These are phyloP conservation scores for Phyllosticta citriasiana DNA, from an alignment of 2,329 filamentous ascomycete genomes.

Conservation along the genomic window DNA sequence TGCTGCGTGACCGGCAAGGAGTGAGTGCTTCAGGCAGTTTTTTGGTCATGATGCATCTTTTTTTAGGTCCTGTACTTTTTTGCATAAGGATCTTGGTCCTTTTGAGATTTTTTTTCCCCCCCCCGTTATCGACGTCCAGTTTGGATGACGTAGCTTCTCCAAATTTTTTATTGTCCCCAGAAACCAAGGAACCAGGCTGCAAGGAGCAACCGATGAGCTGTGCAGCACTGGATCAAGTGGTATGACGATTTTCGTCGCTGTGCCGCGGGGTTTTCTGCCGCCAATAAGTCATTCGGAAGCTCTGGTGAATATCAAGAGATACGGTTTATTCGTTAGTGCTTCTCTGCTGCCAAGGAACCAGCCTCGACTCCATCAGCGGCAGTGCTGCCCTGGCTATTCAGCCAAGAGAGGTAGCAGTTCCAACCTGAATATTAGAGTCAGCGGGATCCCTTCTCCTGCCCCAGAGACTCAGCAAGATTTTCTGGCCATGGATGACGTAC, in stretches of 20 bases:
- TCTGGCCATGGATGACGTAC: conserved; percentile 31
- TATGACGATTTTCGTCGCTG: neutral
- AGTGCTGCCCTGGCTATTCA: conserved; percentile 24
- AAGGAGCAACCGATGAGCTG: neutral
- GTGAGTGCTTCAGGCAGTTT: neutral
- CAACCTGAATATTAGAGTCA: conserved; percentile 19
- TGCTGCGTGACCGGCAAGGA: neutral
- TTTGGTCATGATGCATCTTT: neutral
- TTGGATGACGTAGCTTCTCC: neutral
- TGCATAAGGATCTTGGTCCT: neutral
- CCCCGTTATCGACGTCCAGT: neutral
- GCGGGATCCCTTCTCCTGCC: neutral
- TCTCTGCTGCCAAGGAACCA: conserved; percentile 6
- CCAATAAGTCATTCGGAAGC: neutral
- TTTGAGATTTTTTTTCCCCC: neutral
- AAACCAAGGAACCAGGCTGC: neutral
- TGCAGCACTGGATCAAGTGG: neutral
- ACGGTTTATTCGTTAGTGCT: neutral
- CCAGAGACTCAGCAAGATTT: neutral
- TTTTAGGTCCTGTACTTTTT: neutral
- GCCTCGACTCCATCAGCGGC: conserved; percentile 5
- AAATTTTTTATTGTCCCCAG: neutral
- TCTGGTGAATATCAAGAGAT: neutral
- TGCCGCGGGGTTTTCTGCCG: neutral
- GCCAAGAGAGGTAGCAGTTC: conserved; percentile 32